phyloP scores from a whole-genome alignment of 2,329 filamentous ascomycete genomes.

The Aspergillus nomiae region DNA sequence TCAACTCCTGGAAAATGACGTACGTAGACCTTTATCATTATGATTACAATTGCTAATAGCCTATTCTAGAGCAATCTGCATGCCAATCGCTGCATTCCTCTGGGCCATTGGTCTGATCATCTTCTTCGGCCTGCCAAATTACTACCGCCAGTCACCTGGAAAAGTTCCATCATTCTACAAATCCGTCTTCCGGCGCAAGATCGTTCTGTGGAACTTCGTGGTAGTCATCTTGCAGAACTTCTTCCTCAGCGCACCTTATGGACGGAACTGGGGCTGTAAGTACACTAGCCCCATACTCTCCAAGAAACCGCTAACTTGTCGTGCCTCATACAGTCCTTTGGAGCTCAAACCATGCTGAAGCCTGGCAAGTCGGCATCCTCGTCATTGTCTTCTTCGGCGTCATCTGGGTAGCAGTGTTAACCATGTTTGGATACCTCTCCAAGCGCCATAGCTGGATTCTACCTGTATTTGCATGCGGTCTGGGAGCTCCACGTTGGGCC shows the following conservation, averaged over 20 bases:
- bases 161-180: constrained; percentile 67
- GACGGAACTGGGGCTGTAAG: constrained; percentile 65
- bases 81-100: constrained; percentile 60
- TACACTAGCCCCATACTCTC: not conserved
- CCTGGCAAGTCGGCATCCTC: constrained; percentile 60
- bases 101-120: constrained; percentile 59
- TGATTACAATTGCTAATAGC: constrained; percentile 20
- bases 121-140: constrained; percentile 65
- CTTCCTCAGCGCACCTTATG: constrained; percentile 67
- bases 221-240: constrained; percentile 67
- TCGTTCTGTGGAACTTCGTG: constrained; percentile 68
- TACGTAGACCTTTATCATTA: constrained; percentile 22
- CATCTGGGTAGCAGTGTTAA: constrained; percentile 54
- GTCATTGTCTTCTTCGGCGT: constrained; percentile 51
- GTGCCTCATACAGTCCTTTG: constrained; percentile 52
- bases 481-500: constrained; percentile 66
- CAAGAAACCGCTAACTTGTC: constrained; percentile 8
- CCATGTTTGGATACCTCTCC: constrained; percentile 57
- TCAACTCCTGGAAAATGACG: constrained; percentile 49
- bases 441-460: constrained; percentile 67
- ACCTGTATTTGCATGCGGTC: constrained; percentile 67
- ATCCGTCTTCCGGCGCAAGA: constrained; percentile 63
- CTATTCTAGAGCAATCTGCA: constrained; percentile 50
- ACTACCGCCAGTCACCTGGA: constrained; percentile 66
- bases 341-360: constrained; percentile 56